Conservation (phyloP, 2,329 filamentous ascomycete species). For the Pseudocercospora cruenta region DNA sequence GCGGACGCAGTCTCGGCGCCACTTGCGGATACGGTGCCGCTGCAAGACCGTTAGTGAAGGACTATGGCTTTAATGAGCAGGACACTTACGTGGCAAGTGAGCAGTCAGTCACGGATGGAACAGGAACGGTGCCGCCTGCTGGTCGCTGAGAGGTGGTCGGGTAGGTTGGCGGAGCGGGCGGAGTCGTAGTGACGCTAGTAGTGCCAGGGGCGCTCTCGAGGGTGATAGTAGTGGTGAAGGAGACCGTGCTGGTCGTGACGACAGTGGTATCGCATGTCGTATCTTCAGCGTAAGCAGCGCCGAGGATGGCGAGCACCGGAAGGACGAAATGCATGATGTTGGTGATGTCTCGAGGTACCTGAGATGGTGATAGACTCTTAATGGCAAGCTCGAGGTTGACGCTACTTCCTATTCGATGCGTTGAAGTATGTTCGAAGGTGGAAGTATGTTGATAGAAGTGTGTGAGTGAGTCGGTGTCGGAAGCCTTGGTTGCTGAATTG, state of each 20-base stretch:
- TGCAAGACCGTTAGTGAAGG: neutral
- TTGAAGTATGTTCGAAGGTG: neutral
- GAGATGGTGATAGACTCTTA: neutral
- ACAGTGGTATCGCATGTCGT: conserved; percentile 11
- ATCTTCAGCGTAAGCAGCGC: conserved; percentile 5
- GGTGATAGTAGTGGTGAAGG: conserved; percentile 14
- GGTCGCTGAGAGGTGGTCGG: neutral
- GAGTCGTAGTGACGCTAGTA: conserved; percentile 4
- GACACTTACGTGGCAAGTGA: conserved; percentile 10
- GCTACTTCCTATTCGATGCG: neutral
- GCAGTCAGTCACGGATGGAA: conserved; percentile 10
- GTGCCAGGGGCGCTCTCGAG: neutral
- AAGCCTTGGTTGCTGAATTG: conserved; percentile 6
- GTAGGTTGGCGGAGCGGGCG: conserved; percentile 9
- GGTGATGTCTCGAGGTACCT: conserved; percentile 5
- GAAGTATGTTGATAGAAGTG: neutral
- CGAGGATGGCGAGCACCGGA: conserved; percentile 8
- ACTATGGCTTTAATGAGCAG: neutral
- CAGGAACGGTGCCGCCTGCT: neutral
- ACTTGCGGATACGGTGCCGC: neutral
- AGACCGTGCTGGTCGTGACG: conserved; percentile 10
- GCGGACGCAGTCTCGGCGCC: conserved; percentile 1
- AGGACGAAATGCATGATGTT: neutral
- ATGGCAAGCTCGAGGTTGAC: neutral
- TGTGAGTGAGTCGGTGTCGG: conserved; percentile 1